phyloP scores from a whole-genome alignment of 768 basidiomycete genomes.

The Phylloporus arenicola region DNA sequence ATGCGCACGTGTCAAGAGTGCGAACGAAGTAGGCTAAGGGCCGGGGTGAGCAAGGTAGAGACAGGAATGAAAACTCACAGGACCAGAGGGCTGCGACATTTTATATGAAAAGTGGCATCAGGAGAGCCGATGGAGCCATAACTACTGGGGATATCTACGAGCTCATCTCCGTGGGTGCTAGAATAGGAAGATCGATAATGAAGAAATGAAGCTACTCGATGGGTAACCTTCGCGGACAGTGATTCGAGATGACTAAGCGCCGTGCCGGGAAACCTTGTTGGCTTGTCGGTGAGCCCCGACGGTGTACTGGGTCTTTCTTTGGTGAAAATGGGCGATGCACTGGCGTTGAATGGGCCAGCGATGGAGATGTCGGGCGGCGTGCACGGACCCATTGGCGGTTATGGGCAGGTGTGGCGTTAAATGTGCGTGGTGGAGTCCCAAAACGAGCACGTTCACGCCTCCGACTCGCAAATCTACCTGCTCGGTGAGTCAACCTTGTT shows the following conservation, averaged over 20 bases:
- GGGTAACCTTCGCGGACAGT: slow-evolving; percentile 25
- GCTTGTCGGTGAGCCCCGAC: neutral
- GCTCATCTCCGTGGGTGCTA: neutral
- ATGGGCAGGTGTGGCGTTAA: slow-evolving; percentile 31
- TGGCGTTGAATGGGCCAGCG: neutral
- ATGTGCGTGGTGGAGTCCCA: slow-evolving; percentile 18
- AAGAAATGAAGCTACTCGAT: neutral
- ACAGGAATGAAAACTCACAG: neutral
- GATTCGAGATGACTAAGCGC: slow-evolving; percentile 26
- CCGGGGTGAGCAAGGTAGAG: slow-evolving; percentile 1
- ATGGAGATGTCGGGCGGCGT: neutral
- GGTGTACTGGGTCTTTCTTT: neutral
- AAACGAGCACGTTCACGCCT: slow-evolving; percentile 38
- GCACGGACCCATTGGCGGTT: slow-evolving; percentile 30
- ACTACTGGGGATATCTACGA: too few relatives aligned
- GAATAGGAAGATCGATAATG: neutral
- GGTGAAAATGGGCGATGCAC: neutral
- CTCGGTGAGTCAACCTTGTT: slow-evolving; percentile 72
- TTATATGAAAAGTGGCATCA: neutral
- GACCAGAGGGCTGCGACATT: too few relatives aligned
- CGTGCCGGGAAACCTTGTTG: slow-evolving; percentile 25
- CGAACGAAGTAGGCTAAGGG: slow-evolving; percentile 6
- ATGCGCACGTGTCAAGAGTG: neutral
- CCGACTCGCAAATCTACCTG: slow-evolving; percentile 57
- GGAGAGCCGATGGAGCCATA: neutral